Conservation (phyloP, 2,329 filamentous ascomycete species). For the Exophiala lecanii-corni region DNA sequence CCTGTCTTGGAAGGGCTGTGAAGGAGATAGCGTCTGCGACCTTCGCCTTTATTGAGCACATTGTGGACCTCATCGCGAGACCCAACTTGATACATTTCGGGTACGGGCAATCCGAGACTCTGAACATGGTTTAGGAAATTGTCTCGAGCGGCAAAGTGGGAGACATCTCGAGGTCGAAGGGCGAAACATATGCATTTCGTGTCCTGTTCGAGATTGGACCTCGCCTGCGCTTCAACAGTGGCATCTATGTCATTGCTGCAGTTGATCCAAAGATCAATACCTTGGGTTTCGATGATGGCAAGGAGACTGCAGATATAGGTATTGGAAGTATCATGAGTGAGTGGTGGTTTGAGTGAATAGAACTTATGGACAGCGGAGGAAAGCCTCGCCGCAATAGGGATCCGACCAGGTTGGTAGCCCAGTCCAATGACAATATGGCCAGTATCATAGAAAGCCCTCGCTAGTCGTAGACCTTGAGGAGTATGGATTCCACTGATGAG, state of each 20-base stretch:
- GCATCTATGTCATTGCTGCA: constrained; percentile 63
- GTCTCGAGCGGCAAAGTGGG: constrained; percentile 7
- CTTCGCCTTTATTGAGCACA: constrained; percentile 44
- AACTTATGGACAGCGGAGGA: constrained; percentile 55
- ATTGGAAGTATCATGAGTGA: constrained; percentile 32
- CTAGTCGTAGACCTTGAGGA: constrained; percentile 63
- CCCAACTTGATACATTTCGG: constrained; percentile 51
- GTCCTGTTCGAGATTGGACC: constrained; percentile 55
- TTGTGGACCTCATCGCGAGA: constrained; percentile 51
- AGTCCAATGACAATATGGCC: constrained; percentile 68
- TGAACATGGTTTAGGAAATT: constrained; percentile 14
- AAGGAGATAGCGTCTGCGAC: constrained; percentile 54
- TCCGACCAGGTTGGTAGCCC: constrained; percentile 51
- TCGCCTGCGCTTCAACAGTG: constrained; percentile 61
- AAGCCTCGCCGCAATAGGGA: constrained; percentile 52
- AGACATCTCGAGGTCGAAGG: constrained; percentile 6
- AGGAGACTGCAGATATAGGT: constrained; percentile 55
- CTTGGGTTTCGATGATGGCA: constrained; percentile 55
- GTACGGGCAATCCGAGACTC: constrained; percentile 36
- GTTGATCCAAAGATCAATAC: constrained; percentile 67
- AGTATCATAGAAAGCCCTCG: constrained; percentile 59
- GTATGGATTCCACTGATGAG: constrained; percentile 70
- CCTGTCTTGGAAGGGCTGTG: constrained; percentile 49
- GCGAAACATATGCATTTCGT: constrained; percentile 50
- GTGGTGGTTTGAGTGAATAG: constrained; percentile 43